phyloP scores from a whole-genome alignment of 2,329 filamentous ascomycete genomes.

The Dothideomycetidae sp. region DNA sequence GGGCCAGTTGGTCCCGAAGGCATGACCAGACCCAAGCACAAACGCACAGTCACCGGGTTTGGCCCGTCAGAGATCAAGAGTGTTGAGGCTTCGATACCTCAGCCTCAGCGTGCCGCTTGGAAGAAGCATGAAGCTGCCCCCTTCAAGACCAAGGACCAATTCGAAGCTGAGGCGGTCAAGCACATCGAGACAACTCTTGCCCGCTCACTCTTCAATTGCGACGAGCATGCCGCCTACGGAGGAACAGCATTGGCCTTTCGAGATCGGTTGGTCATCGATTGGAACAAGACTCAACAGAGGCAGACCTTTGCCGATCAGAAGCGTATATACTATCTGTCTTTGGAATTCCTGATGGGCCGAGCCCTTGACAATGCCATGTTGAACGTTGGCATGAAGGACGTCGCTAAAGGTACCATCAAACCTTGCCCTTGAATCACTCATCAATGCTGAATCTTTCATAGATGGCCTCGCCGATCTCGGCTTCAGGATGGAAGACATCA shows the following conservation, averaged over 20 bases:
- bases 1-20: constrained; percentile 67
- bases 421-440: constrained; percentile 1
- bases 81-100: constrained; percentile 82
- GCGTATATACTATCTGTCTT: constrained; percentile 89
- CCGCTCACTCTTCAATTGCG: constrained; percentile 94
- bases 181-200: constrained; percentile 96
- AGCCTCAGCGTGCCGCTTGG: constrained; percentile 69
- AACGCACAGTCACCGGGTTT: constrained; percentile 90
- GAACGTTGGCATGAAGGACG: constrained; percentile 77
- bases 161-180: constrained; percentile 68
- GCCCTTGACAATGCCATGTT: constrained; percentile 97
- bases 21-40: constrained; percentile 89
- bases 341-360: constrained; percentile 96
- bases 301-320: constrained; percentile 86
- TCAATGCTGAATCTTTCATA: constrained; percentile 24
- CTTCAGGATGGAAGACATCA: constrained; percentile 93
- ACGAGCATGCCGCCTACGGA: constrained; percentile 82
- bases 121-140: constrained; percentile 40
- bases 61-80: constrained; percentile 82
- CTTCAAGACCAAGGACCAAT: constrained; percentile 69
- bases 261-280: constrained; percentile 83
- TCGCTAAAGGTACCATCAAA: constrained; percentile 52
- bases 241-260: constrained; percentile 85
- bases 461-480: constrained; percentile 78
- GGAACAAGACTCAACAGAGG: constrained; percentile 96